phyloP scores from a whole-genome alignment of 805 yeast species.

The Barnettozyma sucrosica region DNA sequence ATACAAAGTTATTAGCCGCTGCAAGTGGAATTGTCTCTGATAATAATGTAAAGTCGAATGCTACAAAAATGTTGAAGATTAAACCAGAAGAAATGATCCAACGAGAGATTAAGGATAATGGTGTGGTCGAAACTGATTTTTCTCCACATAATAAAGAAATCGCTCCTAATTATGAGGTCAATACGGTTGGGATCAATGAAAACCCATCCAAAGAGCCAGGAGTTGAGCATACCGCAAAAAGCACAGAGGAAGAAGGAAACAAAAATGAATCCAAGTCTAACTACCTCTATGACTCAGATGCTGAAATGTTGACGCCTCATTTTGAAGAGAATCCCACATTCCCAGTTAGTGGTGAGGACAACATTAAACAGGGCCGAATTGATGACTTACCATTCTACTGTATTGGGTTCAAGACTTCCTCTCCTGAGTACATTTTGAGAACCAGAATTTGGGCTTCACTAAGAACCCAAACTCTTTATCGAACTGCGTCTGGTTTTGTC shows the following conservation, averaged over 20 bases:
- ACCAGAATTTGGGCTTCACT: conserved; percentile 87
- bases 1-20: conserved; percentile 59
- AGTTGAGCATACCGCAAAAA: neutral
- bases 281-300: neutral
- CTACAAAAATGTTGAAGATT: conserved; percentile 11
- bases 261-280: neutral
- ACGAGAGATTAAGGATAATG: neutral
- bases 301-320: conserved; percentile 5
- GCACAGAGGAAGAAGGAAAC: conserved; percentile 8
- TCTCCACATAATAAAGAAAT: neutral
- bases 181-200: neutral
- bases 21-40: conserved; percentile 38
- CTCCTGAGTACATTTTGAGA: conserved; percentile 56
- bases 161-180: no score
- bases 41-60: conserved; percentile 19
- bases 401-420: conserved; percentile 65
- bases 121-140: no score
- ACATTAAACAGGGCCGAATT: conserved; percentile 35
- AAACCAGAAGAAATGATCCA: neutral
- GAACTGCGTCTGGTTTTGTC: conserved; percentile 81
- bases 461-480: conserved; percentile 74
- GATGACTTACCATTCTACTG: conserved; percentile 66
- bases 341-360: conserved; percentile 21
- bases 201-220: neutral
- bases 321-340: conserved; percentile 9